A percentile compares a stretch with the other conserved stretches of the same genome.
Conservation (phyloP, 768 basidiomycete species). For the Tylopilus sp. region DNA sequence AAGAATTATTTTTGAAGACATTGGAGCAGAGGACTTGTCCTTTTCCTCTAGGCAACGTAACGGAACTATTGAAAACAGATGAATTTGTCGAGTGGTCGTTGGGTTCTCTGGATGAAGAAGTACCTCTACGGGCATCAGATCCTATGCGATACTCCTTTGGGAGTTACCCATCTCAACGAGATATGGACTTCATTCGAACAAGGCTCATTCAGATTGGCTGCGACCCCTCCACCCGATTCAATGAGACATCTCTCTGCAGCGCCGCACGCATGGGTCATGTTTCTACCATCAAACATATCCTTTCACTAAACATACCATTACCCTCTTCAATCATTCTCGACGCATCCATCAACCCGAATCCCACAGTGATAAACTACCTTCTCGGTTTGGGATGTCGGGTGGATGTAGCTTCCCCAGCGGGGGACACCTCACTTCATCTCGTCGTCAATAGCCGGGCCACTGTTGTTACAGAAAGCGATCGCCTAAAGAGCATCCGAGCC, state of each 20-base stretch:
- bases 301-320: not conserved
- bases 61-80: no score
- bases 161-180: not conserved
- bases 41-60: no score
- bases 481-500: not conserved
- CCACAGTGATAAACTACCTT: slow-evolving; percentile 1
- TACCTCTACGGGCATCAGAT: not conserved
- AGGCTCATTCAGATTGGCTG: slow-evolving; percentile 9
- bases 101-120: not conserved
- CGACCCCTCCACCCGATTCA: not conserved
- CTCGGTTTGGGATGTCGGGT: not conserved
- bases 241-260: not conserved
- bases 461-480: not conserved
- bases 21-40: not conserved
- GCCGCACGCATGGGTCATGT: slow-evolving; percentile 6
- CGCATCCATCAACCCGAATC: not conserved
- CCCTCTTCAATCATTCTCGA: slow-evolving; percentile 7
- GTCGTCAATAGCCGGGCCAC: no score
- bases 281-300: not conserved
- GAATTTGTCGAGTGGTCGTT: slow-evolving; percentile 12
- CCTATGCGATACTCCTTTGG: not conserved
- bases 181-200: not conserved
- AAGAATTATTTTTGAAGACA: not conserved
- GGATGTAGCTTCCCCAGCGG: not conserved
- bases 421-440: slow-evolving; percentile 4